Base-by-base conservation (phyloP, 2,329 filamentous ascomycete genomes). In the Nakataea oryzae region DNA sequence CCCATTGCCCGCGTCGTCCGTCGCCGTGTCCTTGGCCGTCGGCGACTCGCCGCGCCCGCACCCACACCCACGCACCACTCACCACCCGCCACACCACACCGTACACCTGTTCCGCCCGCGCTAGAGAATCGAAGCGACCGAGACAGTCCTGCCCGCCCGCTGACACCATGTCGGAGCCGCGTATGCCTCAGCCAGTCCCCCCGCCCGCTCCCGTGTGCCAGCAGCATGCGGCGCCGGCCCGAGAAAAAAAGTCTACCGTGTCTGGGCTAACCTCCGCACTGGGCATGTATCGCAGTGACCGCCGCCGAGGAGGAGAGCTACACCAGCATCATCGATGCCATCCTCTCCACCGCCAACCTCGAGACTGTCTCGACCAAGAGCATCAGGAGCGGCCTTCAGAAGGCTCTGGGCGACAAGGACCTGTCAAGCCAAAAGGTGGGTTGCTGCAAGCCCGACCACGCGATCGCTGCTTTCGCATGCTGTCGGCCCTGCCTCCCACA, bases 321-420 rank as follows among this genome's bases (percentile, higher is more conserved):
- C 71, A 86, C 81, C 61, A 73, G 75, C 62, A 79, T 86, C 67
- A 86, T 87, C 70, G 84, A 87, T 68, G 76, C 72, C 54, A 86
- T 87, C 65, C 79, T 87, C 27, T 76, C 76, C 29, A 81, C 77
- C 13, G 81, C 81, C 62, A 82, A 87, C 66, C 79, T 87, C 54
- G 78, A 81, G 66, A 86, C 84, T n/a, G 81, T 87, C 61, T 84
- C 84, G 30, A 79, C 83, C 64, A 87, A 86, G 71, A 85, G 83
- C 73, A 81, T 87, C 63, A 81, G 84, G 61, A 78, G 81, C 66
- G 81, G 80, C 2, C 74, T 87, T 56, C 80, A 86, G 70, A 71
- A 73, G 58, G 77, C 78, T 29, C 73, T 86, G 21, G 81, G 79
- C 54, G 81, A 81, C 59, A 82, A 82, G 67, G 83, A 86, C 67